A percentile compares a stretch with the other conserved stretches of the same genome.
phyloP scores from a whole-genome alignment of 495 filamentous ascomycete species.

The Xylaria castorea region DNA sequence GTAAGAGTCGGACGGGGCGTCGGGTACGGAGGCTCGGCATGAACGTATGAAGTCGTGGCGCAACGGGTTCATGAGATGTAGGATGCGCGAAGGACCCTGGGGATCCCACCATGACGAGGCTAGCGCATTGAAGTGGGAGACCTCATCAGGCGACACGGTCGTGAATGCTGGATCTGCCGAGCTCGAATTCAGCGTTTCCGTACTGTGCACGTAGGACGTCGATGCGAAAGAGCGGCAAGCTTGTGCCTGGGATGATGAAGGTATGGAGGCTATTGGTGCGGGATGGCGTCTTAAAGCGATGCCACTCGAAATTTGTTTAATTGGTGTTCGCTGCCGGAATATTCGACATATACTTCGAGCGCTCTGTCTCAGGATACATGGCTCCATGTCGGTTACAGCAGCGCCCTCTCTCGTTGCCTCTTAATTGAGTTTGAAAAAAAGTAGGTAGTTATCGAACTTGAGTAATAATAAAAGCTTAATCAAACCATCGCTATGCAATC shows the following conservation, averaged over 20 bases:
- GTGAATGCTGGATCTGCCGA: constrained; percentile 51
- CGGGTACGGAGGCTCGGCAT: constrained; percentile 64
- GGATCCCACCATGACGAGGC: constrained; percentile 98
- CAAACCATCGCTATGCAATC: too few species aligned
- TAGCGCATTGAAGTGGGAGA: constrained; percentile 92
- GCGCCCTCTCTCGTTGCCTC: background rate
- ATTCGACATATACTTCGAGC: constrained; percentile 13
- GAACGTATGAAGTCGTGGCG: constrained; percentile 87
- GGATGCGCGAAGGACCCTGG: constrained; percentile 85
- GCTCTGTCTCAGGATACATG: background rate
- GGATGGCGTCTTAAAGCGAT: background rate
- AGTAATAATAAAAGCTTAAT: constrained; percentile 3
- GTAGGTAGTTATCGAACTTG: background rate
- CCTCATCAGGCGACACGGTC: constrained; percentile 82
- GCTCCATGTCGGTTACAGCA: constrained; percentile 7
- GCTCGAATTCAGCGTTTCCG: constrained; percentile 29
- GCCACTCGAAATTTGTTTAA: constrained; percentile 4
- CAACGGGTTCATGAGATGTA: constrained; percentile 97
- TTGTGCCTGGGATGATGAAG: background rate
- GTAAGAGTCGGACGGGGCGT: constrained; percentile 28
- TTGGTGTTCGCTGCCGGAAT: background rate
- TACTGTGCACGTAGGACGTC: constrained; percentile 23
- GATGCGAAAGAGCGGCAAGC: constrained; percentile 17
- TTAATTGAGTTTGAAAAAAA: background rate
- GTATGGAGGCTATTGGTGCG: background rate